Base-by-base conservation (phyloP, 2,329 filamentous ascomycete species). In the Nannizziopsis barbatae region DNA sequence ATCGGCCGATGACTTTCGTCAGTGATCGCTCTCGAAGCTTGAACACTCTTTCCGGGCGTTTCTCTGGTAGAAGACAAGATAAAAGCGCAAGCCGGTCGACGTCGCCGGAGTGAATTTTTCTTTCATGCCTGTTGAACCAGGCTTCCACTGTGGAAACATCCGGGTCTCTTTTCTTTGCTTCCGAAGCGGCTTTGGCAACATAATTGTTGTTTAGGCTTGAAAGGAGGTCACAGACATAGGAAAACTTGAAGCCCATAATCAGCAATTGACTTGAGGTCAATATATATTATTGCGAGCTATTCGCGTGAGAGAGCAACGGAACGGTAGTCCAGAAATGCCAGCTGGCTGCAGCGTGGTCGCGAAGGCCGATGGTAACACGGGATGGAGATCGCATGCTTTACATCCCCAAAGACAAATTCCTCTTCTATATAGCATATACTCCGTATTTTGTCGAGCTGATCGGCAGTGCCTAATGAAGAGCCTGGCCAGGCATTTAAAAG, bases 21-120 rank as follows among this genome's bases (percentile, higher is more conserved):
- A 95, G 70, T 0, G 69, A 72, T 5, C 57, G 59, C 27, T 77
- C 69, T 58, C 85, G 78, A 1, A 94, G 71, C 33, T 73, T 75
- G 61, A 89, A 94, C 1, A 90, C 84, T 22, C 86, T 77, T 60
- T 94, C 87, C 2, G 79, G 81, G 46, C 87, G 75, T 54, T 75
- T 80, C 53, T 88, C 81, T 0, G 88, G 86, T 0, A 93, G 75
- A 0, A 95, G 65, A 2, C 82, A 81, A 1, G 84, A 89, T 0
- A 94, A 69, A 1, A 95, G 67, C 2, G 84, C 82, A 1, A 77
- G 68, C 1, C 73, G 70, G 57, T 81, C 70, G 1, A 76, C 77
- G 22, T 75, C 70, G 6, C 76, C 66, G 0, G 72, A 69, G 58
- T 81, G 68, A 12, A 94, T 72, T 1, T 66, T 64, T 12, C 65